These are phyloP conservation scores for Candida maltosa DNA, from an alignment of 805 yeast species.

Conservation along the genomic window DNA sequence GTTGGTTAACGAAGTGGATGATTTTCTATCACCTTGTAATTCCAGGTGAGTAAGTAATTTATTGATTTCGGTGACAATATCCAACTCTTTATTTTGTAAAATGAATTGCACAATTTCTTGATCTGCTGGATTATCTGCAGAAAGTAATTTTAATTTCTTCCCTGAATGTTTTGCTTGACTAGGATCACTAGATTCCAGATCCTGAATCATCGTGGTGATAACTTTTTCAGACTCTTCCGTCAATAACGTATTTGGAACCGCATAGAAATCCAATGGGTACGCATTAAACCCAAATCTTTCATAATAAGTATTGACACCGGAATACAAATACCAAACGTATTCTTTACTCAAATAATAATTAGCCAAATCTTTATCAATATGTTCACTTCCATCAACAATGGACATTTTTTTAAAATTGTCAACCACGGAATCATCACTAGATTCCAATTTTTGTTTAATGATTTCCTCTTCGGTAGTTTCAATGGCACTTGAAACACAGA, in stretches of 20 bases:
- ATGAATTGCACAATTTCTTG: constrained; percentile 25
- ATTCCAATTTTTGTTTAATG: constrained; percentile 19
- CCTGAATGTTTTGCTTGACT: constrained; percentile 14
- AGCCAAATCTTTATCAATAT: constrained; percentile 26
- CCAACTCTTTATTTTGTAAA: constrained; percentile 32
- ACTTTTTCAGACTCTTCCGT: constrained; percentile 13
- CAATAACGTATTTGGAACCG: constrained; percentile 21
- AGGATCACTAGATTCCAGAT: constrained; percentile 1
- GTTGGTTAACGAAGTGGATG: constrained; percentile 29
- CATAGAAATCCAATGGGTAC: constrained; percentile 32
- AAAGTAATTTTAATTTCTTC: constrained; percentile 26
- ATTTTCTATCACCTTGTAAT: constrained; percentile 24
- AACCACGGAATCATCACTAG: constrained; percentile 17
- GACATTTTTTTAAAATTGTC: constrained; percentile 34
- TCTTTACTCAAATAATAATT: constrained; percentile 30
- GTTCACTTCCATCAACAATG: constrained; percentile 16
- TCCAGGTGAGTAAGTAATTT: constrained; percentile 31
- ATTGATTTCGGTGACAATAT: constrained; percentile 34
- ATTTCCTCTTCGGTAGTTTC: constrained; percentile 28
- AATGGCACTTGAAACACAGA: constrained; percentile 23
- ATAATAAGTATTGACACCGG: constrained; percentile 72
- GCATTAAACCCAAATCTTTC: constrained; percentile 54
- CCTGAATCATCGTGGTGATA: constrained; percentile 18
- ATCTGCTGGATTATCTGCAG: constrained; percentile 20
- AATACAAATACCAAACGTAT: constrained; percentile 53